These are phyloP conservation scores for Agrostemma githago DNA, from an alignment of 148 eudicot species.

Conservation along the genomic window DNA sequence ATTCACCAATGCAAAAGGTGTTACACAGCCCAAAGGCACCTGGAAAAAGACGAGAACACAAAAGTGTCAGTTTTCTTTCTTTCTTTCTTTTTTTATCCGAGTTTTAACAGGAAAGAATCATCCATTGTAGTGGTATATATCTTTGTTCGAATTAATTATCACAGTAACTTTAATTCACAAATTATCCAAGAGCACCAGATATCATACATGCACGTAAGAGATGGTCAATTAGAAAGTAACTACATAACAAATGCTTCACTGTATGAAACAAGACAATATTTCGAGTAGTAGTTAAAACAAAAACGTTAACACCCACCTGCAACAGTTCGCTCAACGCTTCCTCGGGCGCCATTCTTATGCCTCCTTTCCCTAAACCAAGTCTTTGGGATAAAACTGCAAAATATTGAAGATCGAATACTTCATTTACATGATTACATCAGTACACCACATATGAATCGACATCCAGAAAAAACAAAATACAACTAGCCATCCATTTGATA, in stretches of 20 bases:
- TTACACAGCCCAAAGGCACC: constrained; percentile 96
- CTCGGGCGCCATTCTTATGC: constrained; percentile 95
- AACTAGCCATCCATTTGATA: too few relatives aligned
- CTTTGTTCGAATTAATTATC: not conserved
- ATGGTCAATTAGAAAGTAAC: not conserved
- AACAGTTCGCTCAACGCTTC: constrained; percentile 79
- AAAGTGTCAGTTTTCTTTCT: constrained; percentile 5
- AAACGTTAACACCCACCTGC: constrained; percentile 46
- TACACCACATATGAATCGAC: constrained; percentile 22
- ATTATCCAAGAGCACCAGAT: not conserved
- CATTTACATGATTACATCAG: constrained; percentile 29
- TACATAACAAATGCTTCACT: not conserved
- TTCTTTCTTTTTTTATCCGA: not conserved
- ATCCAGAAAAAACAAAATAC: not conserved
- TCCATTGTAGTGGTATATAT: not conserved
- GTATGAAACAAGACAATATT: not conserved
- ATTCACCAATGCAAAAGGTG: constrained; percentile 81
- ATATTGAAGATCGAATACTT: constrained; percentile 35
- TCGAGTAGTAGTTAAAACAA: not conserved
- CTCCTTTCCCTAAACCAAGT: constrained; percentile 97
- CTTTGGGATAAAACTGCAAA: constrained; percentile 90
- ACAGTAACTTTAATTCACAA: not conserved
- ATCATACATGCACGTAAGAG: not conserved
- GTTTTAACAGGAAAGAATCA: not conserved
- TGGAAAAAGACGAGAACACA: constrained; percentile 31